Base-by-base conservation (phyloP, 495 filamentous ascomycete genomes). In the Amphirosellinia nigrospora region DNA sequence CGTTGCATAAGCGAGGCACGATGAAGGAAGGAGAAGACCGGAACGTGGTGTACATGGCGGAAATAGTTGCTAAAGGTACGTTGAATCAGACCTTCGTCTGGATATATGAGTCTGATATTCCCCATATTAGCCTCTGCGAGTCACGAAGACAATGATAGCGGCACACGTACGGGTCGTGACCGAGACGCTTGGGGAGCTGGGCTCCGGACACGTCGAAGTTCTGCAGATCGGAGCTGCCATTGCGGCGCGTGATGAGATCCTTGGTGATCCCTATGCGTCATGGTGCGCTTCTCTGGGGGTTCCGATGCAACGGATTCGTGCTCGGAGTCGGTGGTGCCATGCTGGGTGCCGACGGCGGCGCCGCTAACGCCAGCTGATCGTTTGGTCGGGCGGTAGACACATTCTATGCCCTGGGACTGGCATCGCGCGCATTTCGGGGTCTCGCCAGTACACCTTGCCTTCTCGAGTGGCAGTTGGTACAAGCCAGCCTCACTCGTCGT, bases 1-100 rank as follows among this genome's bases (percentile, higher is more conserved):
- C 82, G 79, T 41, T 86, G 81, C 83, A 85, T 85, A 23, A 85
- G 80, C 0, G 83, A 86, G 1, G 84, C 82, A 2, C 83, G 82
- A 68, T 85, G 83, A 45, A 86, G 72, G 56, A 86, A 86, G 36
- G 81, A 80, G 73, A 83, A 85, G 71, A 82, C 80, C 60, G 82
- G 82, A 65, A 86, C 78, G 62, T 85, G 84, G 72, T 86, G 83
- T 48, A 86, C 79, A 48, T 85, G 79, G 13, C 81, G 80, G 74
- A 86, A 86, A 74, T 82, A 86, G 65, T 76, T 78, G 69, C 81
- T 82, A 60, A 86, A 84, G 23, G 81, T 82, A 26, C 77, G 77
- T 41, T 80, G 74, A 32, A 79, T 81, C 3, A 85, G 72, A 53
- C 76, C 70, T 64, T 84, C 83, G 70, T 80, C 78, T 21, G 78